Base-by-base conservation (phyloP, 768 basidiomycete genomes). In the Lactarius sanguifluus region DNA sequence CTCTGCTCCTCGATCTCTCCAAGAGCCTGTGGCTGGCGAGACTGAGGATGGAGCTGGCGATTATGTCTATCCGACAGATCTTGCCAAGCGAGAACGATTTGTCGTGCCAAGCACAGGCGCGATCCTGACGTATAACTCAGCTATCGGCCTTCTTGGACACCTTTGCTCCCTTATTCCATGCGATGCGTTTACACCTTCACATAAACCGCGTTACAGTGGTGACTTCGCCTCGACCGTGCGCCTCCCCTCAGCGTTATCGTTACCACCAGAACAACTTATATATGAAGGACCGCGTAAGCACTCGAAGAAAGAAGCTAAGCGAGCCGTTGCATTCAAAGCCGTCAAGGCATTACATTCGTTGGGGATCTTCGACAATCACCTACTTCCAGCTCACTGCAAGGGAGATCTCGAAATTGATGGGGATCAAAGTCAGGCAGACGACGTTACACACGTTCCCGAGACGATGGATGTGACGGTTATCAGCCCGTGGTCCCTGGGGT, bases 291-390 rank as follows among this genome's bases (percentile, higher is more conserved):
- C 90, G 4, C 66, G 62, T 6, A 85, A 83, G 64, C 77, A 80
- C 54, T 84, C 90, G 15, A 95, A 94, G 74, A 87, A 83, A 66
- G 91, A 91, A 72, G 93, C 94, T 0, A 92, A 86, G 71, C 87
- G 94, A 8, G 89, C 90, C 3, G 92, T 85, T 13, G 90, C 92
- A 0, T 96, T 92, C 74, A 76, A 85, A 67, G 93, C 90, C 3
- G 90, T 92, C 25, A 86, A 85, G 70, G 79, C 80, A 2, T 80
- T 96, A 18, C 84, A 88, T 66, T 78, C 80, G 34, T 77, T 92
- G n/a, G 83, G 89, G 34, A 88, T 92, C 5, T 89, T 95, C 70
- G 89, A 96, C 71, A 87, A 94, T 64, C 88, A 90, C 72, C 82
- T 96, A 2, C 81, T 94, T 12, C 94, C 94, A 0, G 79, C 83